Percentiles rank a stretch among this genome's conserved stretches.
Evolutionary conservation across 768 basidiomycete genomes (phyloP).

Genomic region (Gloeopeniophorella convolvens): DNA sequence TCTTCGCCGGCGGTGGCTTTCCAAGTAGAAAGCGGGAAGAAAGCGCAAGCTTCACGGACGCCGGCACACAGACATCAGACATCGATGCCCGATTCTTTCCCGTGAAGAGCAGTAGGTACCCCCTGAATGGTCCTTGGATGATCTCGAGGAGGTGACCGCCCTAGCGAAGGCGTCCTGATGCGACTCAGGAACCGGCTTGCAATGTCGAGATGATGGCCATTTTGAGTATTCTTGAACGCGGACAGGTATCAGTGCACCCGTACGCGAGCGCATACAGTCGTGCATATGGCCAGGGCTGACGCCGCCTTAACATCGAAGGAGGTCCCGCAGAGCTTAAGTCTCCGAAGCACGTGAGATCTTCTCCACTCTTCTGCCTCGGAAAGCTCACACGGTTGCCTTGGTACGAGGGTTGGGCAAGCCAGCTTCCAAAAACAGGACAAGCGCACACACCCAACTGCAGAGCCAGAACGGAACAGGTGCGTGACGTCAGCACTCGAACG

Average conservation of each 20-base stretch:
- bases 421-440: conserved; percentile 5
- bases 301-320: not conserved
- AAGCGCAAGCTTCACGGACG: too few species aligned
- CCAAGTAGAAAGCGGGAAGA: conserved; percentile 1
- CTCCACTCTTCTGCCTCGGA: conserved; percentile 1
- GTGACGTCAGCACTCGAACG: conserved; percentile 20
- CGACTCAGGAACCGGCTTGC: not conserved
- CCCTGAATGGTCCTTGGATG: too few species aligned
- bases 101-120: too few species aligned
- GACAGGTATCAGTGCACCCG: not conserved
- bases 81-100: too few species aligned
- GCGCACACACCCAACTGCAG: not conserved
- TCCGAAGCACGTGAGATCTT: not conserved
- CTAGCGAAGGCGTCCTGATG: too few species aligned
- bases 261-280: not conserved
- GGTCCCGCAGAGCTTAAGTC: not conserved
- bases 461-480: not conserved
- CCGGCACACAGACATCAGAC: not conserved
- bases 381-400: not conserved
- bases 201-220: not conserved
- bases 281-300: too few species aligned
- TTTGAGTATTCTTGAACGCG: not conserved
- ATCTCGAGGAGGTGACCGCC: too few species aligned
- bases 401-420: not conserved
- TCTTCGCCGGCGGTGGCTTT: too few species aligned